Percentiles rank a stretch among this genome's conserved stretches.
These are phyloP conservation scores for Boletus subparvulus DNA, from an alignment of 768 basidiomycete species.

Conservation along the genomic window DNA sequence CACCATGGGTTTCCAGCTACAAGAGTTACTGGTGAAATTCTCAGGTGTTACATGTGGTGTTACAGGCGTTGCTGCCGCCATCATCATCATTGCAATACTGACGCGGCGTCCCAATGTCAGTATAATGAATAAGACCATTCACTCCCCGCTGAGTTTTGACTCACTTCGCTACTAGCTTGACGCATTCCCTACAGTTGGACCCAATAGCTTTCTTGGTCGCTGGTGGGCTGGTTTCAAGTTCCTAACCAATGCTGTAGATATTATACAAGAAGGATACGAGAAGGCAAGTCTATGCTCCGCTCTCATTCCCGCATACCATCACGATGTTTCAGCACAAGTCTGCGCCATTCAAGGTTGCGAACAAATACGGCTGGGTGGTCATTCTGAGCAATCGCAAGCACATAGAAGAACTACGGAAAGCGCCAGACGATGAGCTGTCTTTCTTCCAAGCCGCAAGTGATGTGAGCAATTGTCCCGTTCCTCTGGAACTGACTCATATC, in stretches of 20 bases:
- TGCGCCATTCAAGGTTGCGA: slow-evolving; percentile 32
- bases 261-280: slow-evolving; percentile 35
- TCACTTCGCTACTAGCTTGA: slow-evolving; percentile 15
- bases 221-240: slow-evolving; percentile 21
- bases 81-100: not conserved
- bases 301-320: not conserved
- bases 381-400: slow-evolving; percentile 32
- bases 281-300: slow-evolving; percentile 20
- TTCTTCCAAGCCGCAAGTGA: slow-evolving; percentile 29
- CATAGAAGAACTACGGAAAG: slow-evolving; percentile 42
- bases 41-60: not conserved
- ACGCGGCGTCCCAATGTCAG: not conserved
- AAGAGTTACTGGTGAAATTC: no score
- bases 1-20: not conserved
- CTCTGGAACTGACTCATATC: not conserved
- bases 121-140: no score
- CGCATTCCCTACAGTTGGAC: slow-evolving; percentile 31
- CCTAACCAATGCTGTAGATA: slow-evolving; percentile 8
- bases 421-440: slow-evolving; percentile 40
- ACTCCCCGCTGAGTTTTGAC: not conserved
- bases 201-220: slow-evolving; percentile 20
- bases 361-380: slow-evolving; percentile 37
- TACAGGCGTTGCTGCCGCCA: not conserved
- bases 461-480: slow-evolving; percentile 24
- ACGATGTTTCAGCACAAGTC: not conserved